phyloP scores from a whole-genome alignment of 73 alveolate species.

The Paramecium bursaria region DNA sequence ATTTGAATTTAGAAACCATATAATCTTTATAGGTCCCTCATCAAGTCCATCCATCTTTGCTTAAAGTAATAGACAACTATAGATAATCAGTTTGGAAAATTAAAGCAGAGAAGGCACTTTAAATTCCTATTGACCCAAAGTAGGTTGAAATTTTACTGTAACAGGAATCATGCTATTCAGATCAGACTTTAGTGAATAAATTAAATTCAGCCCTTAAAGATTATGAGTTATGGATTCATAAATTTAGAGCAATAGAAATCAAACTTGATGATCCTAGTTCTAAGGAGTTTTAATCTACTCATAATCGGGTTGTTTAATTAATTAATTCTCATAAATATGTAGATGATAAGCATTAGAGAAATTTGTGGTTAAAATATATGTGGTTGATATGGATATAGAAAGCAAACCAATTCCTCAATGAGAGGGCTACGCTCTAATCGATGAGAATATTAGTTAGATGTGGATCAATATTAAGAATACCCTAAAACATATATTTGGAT shows the following conservation, averaged over 20 bases:
- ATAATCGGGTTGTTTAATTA: background rate
- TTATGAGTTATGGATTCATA: background rate
- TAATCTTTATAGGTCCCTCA: too few species aligned
- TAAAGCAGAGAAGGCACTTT: too few species aligned
- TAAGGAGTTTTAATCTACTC: background rate
- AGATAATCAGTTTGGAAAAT: too few species aligned
- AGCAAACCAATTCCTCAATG: slow-evolving; percentile 12
- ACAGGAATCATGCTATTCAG: too few species aligned
- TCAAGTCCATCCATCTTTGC: too few species aligned
- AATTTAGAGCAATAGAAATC: background rate
- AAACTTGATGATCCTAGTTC: background rate
- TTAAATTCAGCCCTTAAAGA: too few species aligned
- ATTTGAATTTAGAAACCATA: too few species aligned
- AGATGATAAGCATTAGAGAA: background rate
- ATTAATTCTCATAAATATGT: background rate
- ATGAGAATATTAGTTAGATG: background rate
- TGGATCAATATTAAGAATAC: background rate
- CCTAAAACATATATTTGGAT: background rate
- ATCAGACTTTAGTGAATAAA: too few species aligned
- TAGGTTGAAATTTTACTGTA: too few species aligned
- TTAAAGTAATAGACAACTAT: too few species aligned
- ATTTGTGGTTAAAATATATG: slow-evolving; percentile 32
- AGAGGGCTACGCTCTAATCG: slow-evolving; percentile 23
- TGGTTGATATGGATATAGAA: slow-evolving; percentile 34
- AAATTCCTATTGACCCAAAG: too few species aligned